Evolutionary conservation across 2,329 filamentous ascomycete genomes (phyloP), one percentile per base, ranked within the genome.

Genomic region (Microsporum ferrugineum): DNA sequence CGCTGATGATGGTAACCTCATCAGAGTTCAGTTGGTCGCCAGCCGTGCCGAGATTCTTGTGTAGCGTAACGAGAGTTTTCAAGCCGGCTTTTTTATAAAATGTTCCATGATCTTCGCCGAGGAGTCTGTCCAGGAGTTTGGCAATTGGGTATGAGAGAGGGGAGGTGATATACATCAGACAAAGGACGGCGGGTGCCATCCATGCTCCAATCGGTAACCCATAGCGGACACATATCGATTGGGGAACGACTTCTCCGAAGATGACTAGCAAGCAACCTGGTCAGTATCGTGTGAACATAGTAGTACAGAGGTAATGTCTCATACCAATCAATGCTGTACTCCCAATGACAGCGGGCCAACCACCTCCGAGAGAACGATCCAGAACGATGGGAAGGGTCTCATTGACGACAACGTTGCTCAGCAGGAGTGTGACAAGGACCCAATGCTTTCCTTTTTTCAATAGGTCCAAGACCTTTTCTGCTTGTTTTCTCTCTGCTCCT

Each of bases 341-440:
- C 68, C 91, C 91, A 59, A 97, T 81, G 27, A 97, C 90, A 63
- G 94, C 94, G 63, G 92, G 91, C 79, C 95, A 91, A 65, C 94
- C 94, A 66, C 94, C 94, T 34, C 94, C 94, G 17, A 99, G 83
- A 61, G 91, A 96, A 61, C 94, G 82, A 75, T 99, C 94, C 58
- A 99, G 82, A 8, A 99, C 89, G 64, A 99, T 96, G 33, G 94
- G 94, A 12, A 96, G 80, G 1, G 92, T 95, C 76, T 97, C 94
- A 74, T 99, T 97, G 66, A 95, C 95, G 69, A 99, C 95, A 71
- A 99, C 94, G 73, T 99, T 99, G 73, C 91, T 91, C 61, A 99
- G 79, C 5, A 99, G 82, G 31, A 99, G 78, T 2, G 94, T 97
- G 60, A 99, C 94, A 61, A 99, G 79, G 23, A 99, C 92, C 94